Evolutionary conservation across 2,329 filamentous ascomycete species (phyloP).

Genomic region (Penicillium sp.): DNA sequence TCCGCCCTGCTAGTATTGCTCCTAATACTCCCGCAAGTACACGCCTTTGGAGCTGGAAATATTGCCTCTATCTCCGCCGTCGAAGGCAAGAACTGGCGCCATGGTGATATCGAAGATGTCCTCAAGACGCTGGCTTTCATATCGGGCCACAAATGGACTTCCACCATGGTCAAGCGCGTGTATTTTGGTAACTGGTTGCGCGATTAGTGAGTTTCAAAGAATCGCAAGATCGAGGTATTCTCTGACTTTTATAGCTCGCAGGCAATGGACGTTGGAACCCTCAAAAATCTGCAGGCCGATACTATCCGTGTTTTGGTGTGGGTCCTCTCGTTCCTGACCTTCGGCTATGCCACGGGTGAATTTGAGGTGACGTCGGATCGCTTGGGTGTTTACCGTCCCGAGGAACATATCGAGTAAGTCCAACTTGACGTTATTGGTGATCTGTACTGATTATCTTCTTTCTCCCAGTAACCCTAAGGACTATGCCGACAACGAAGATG

Average conservation of each 20-base stretch:
- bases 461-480: constrained; percentile 71
- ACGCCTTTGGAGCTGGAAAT: constrained; percentile 49
- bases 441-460: constrained; percentile 39
- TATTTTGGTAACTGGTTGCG: constrained; percentile 88
- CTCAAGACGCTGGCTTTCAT: constrained; percentile 74
- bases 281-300: constrained; percentile 74
- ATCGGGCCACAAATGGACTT: constrained; percentile 80
- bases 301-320: constrained; percentile 78
- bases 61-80: constrained; percentile 51
- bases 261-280: constrained; percentile 73
- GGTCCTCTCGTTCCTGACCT: constrained; percentile 77
- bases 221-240: not conserved
- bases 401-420: constrained; percentile 54
- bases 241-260: constrained; percentile 54
- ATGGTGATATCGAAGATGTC: constrained; percentile 74
- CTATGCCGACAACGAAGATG: constrained; percentile 84
- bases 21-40: constrained; percentile 38
- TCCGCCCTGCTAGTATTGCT: constrained; percentile 38
- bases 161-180: constrained; percentile 71
- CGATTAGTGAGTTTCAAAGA: constrained; percentile 57
- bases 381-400: constrained; percentile 75
- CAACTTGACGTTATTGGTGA: not conserved
- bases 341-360: constrained; percentile 81
- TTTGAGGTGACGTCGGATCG: constrained; percentile 81
- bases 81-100: constrained; percentile 53